Conservation (phyloP, 2,329 filamentous ascomycete species). For the Venturia asperata region DNA sequence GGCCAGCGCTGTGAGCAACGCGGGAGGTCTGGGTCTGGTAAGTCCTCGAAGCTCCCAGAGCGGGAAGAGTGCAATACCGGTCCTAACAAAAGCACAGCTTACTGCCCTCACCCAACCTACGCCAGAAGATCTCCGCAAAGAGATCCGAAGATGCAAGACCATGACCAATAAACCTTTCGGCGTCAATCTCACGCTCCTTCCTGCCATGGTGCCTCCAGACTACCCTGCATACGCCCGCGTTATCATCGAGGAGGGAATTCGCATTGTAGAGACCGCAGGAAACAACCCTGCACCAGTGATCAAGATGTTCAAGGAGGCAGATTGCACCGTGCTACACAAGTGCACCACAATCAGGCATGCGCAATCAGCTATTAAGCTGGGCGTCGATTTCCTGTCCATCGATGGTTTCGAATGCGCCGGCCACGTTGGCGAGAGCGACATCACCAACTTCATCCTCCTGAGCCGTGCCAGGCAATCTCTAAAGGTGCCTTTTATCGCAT, state of each 20-base stretch:
- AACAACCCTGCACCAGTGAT: conserved; percentile 90
- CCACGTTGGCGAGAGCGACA: conserved; percentile 80
- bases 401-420: conserved; percentile 97
- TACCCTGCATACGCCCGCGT: conserved; percentile 88
- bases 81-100: conserved; percentile 38
- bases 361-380: conserved; percentile 82
- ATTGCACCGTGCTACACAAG: conserved; percentile 82
- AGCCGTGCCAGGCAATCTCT: conserved; percentile 77
- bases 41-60: neutral
- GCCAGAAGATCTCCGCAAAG: conserved; percentile 83
- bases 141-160: conserved; percentile 78
- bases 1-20: conserved; percentile 57
- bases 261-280: conserved; percentile 86
- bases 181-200: conserved; percentile 92
- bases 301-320: conserved; percentile 72
- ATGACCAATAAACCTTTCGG: conserved; percentile 78
- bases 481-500: conserved; percentile 85
- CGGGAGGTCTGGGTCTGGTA: conserved; percentile 70
- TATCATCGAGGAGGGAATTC: conserved; percentile 86
- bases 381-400: conserved; percentile 93
- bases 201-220: conserved; percentile 81
- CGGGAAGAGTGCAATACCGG: neutral
- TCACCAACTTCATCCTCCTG: conserved; percentile 85
- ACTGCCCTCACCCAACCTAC: conserved; percentile 88
- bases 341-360: conserved; percentile 96